A percentile compares a stretch with the other conserved stretches of the same genome.
These are phyloP conservation scores for Diaporthe sp. DNA, from an alignment of 2,329 filamentous ascomycete genomes.

Conservation along the genomic window DNA sequence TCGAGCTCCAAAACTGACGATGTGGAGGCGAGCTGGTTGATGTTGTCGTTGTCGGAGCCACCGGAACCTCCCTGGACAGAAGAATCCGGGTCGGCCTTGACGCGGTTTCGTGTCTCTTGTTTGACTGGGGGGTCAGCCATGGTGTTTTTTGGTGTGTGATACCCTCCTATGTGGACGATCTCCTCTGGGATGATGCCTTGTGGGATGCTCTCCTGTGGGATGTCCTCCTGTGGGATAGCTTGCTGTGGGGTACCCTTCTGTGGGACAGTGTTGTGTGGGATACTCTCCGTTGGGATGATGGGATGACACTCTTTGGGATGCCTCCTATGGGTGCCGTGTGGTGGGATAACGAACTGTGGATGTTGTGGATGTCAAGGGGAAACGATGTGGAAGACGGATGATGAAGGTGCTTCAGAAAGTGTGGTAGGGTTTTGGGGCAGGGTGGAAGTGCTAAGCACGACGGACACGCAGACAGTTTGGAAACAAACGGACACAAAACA, in stretches of 20 bases:
- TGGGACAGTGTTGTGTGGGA: neutral
- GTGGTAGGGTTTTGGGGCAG: too few species aligned
- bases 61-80: neutral
- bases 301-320: neutral
- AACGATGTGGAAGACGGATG: too few species aligned
- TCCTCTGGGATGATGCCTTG: too few species aligned
- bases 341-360: too few species aligned
- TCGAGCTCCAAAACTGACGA: constrained; percentile 43
- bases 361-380: neutral
- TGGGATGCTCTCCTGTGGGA: neutral
- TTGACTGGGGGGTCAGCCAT: neutral
- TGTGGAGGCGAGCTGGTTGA: constrained; percentile 43
- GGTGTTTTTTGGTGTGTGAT: neutral
- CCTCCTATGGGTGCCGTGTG: too few species aligned
- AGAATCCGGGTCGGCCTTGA: neutral
- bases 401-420: too few species aligned
- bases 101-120: neutral
- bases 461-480: too few species aligned
- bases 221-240: neutral
- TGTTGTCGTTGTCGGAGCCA: neutral
- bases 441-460: too few species aligned
- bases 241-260: too few species aligned
- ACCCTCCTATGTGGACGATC: neutral
- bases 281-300: neutral
- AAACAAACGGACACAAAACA: too few species aligned